Conservation (phyloP, 352 stramenopile genomes). For the Globisporangium heterothallicum region DNA sequence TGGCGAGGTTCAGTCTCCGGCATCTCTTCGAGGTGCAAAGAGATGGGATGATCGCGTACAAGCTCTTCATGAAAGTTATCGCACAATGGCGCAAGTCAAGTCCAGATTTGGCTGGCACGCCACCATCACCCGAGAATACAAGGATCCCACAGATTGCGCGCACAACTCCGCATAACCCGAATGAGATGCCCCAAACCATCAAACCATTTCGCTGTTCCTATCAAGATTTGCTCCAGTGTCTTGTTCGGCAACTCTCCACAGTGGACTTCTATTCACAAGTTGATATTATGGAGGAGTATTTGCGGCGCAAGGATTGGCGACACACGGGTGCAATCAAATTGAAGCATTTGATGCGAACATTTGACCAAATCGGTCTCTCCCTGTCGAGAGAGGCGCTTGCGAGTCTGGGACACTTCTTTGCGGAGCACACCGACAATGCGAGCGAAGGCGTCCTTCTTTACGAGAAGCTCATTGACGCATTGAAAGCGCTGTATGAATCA, state of each 20-base stretch:
- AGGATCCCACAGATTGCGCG: not conserved
- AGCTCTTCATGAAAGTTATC: constrained; percentile 70
- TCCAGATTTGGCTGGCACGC: not conserved
- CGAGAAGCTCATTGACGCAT: constrained; percentile 24
- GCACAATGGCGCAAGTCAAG: constrained; percentile 34
- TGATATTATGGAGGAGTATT: constrained; percentile 58
- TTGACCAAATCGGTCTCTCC: constrained; percentile 50
- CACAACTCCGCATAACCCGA: too few species aligned
- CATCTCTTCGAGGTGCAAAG: constrained; percentile 72
- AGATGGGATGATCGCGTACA: constrained; percentile 53
- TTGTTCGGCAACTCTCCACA: constrained; percentile 66
- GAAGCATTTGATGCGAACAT: constrained; percentile 33
- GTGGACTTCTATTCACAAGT: constrained; percentile 65
- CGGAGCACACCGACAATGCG: not conserved
- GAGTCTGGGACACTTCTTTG: constrained; percentile 33
- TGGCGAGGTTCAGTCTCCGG: constrained; percentile 35
- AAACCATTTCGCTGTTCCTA: constrained; percentile 3
- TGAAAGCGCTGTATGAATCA: constrained; percentile 23
- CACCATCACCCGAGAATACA: not conserved
- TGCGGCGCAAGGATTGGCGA: constrained; percentile 25
- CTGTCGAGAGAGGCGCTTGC: constrained; percentile 33
- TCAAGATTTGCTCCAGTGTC: constrained; percentile 33
- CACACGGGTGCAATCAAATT: constrained; percentile 26
- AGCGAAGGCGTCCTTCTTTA: constrained; percentile 20
- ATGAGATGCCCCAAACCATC: too few species aligned